Base-by-base conservation (phyloP, 1,284 basidiomycete genomes). In the Tilletia setariae region DNA sequence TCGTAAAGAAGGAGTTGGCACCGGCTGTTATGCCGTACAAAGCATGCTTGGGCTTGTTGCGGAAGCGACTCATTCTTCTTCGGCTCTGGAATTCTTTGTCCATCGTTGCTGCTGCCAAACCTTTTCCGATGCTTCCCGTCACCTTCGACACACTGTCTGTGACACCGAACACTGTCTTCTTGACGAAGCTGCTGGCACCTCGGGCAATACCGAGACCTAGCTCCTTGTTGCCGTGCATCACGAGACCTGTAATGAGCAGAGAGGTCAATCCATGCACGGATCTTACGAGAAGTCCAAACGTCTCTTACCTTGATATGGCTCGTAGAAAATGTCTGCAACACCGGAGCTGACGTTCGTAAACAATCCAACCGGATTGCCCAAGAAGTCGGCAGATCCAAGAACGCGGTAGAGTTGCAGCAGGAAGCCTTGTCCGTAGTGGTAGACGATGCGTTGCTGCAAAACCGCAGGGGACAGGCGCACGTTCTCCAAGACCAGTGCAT, bases 321-420 rank as follows among this genome's bases (percentile, higher is more conserved):
- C 96, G 79, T 98, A 98, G 86, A 98, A 98, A 75, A 98, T 94
- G 83, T 98, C 96, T 62, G 92, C 91, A 8, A 98, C 93, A n/a
- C 96, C 96, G 28, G 94, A 97, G 80, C 93, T 95, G 80, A 99
- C 94, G 79, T 98, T 98, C 72, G 92, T 97, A 86, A 99, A 98
- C 65, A 99, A 86, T 15, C 95, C 95, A 35, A 98, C 93, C 4
- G 95, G 95, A 89, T 85, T 85, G 30, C 84, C 74, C 46, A 88
- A 78, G 84, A 98, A 97, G 84, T 98, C 95, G 0, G 95, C 94
- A 2, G 93, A 95, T 32, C 96, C 96, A 8, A 99, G 86, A 32
- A 99, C 92, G 35, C 96, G 90, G 83, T 98, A 98, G 11, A 98
- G 86, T 82, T 99, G 96, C 35, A 92, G 90, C 35, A 97, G 86